Base-by-base conservation (phyloP, 2,329 filamentous ascomycete genomes). In the Tothia fuscella region DNA sequence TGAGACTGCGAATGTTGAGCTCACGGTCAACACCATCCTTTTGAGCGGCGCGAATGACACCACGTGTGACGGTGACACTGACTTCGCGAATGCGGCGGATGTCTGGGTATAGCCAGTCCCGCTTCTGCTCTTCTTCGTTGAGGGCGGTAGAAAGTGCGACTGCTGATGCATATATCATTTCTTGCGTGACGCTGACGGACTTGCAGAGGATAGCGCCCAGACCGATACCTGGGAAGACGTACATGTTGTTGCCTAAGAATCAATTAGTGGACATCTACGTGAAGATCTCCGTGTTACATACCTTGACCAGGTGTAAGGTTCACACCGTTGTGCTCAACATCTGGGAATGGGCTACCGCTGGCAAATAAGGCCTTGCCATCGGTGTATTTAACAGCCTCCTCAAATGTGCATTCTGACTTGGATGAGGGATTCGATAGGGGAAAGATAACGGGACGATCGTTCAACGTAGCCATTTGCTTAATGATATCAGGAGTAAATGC, bases 401-500 rank as follows among this genome's bases (percentile, higher is more conserved):
- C 88, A 55, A 93, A 96, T 13, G 86, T 94, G 68, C 91, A 96
- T 67, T 98, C 91, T 6, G 89, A 93, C 71, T 96, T 95, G 65
- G 82, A 88, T 39, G 88, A 79, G 38, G 91, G 91, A 68, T 98
- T 96, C 64, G 85, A 93, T 32, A 98, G 79, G 42, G 89, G 89
- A 77, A 98, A 96, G 55, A 71, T 64, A 57, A 70, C 63, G 47
- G 91, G 88, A 48, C 77, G 72, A 48, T 87, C 76, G 61, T 87
- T 87, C 43, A 70, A 50, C 50, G 62, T 57, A 30, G 65, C 67
- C 67, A 71, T 70, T 47, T 62, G 62, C 44, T 79, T 76, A 46
- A 98, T 71, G 46, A 94, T 81, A 14, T 82, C 74, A 56, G 91
- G 84, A 50, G 84, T 95, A 70, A 98, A 96, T 52, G 91, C 82